phyloP scores from a whole-genome alignment of 352 stramenopile species.

The Phytophthora kernoviae region DNA sequence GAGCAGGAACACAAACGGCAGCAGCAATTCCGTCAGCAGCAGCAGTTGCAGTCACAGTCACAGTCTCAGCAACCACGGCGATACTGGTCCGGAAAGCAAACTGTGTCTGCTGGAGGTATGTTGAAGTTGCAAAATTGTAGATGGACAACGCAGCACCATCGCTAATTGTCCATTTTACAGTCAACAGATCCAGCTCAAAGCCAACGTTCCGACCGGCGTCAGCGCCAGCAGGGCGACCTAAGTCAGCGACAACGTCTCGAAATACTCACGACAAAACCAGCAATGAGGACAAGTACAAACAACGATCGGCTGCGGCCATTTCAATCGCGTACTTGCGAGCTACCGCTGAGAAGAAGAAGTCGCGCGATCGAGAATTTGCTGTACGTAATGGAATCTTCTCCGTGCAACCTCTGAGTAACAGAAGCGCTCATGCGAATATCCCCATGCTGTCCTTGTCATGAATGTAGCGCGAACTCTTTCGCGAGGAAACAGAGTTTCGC shows the following conservation, averaged over 20 bases:
- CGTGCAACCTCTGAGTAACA: not conserved
- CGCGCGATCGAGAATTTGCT: slow-evolving; percentile 68
- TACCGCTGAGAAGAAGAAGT: slow-evolving; percentile 70
- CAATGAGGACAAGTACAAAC: slow-evolving; percentile 13
- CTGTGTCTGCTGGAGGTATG: slow-evolving; percentile 5
- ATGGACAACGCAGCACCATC: not conserved
- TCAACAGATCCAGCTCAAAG: slow-evolving; percentile 10
- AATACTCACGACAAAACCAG: not conserved
- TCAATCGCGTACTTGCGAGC: slow-evolving; percentile 63
- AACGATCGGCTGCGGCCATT: slow-evolving; percentile 37
- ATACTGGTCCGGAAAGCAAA: slow-evolving; percentile 18
- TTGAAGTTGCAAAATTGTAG: not conserved
- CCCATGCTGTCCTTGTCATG: not conserved
- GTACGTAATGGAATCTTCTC: slow-evolving; percentile 25
- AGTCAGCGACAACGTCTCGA: slow-evolving; percentile 12
- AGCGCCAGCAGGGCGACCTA: slow-evolving; percentile 48
- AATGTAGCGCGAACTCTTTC: slow-evolving; percentile 51
- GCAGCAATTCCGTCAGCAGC: no score
- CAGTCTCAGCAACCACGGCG: slow-evolving; percentile 13
- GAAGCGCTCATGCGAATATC: not conserved
- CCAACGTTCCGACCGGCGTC: slow-evolving; percentile 58
- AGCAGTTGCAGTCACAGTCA: slow-evolving; percentile 4
- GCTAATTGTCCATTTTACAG: not conserved
- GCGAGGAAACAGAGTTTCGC: slow-evolving; percentile 68
- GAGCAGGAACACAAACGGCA: slow-evolving; percentile 25